Base-by-base conservation (phyloP, 1,139 yeast genomes). In the Yamadazyma aaseri region DNA sequence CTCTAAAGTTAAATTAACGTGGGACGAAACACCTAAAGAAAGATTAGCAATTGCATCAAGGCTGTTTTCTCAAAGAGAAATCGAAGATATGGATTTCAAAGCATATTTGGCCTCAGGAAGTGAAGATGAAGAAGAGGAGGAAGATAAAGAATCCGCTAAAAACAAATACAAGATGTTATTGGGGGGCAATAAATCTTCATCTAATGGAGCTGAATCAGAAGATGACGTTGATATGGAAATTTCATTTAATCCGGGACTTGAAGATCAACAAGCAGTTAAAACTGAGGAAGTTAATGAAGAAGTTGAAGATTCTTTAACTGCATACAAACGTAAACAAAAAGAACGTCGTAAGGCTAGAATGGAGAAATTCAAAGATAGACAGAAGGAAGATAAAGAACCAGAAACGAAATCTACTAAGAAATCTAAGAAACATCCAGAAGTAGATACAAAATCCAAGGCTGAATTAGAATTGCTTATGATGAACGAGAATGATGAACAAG, bases 21-120 rank as follows among this genome's bases (percentile, higher is more conserved):
- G 97, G 97, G 99, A 94, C 59, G 97, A 92, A 60, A 94, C 97
- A 0, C 98, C 98, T 3, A 82, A 79, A 40, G 97, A 89, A 51
- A 76, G 98, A 55, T 60, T 79, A n/a, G 80, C 85, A 38, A 60
- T 90, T 35, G 78, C 96, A 1, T 74, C 85, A 12, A 79, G 82
- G 47, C 89, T 90, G 11, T 90, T 94, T 53, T 79, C 89, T 31
- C 95, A 86, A 53, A 81, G 84, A 56, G 98, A 94, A 54, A 73
- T 90, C 33, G 97, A 92, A 47, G 97, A 90, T 33, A 87, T 90
- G 94, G 98, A 94, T 57, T 84, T 90, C 64, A 81, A 87, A 53
- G 97, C 97, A 2, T 94, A 94, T 51, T 66, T 94, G 39, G 99
- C 98, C 0, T 83, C 95, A 31, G 96, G 86, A 51, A 78, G 85